Conservation (phyloP, 2,329 filamentous ascomycete species). For the Gaeumannomyces tritici region DNA sequence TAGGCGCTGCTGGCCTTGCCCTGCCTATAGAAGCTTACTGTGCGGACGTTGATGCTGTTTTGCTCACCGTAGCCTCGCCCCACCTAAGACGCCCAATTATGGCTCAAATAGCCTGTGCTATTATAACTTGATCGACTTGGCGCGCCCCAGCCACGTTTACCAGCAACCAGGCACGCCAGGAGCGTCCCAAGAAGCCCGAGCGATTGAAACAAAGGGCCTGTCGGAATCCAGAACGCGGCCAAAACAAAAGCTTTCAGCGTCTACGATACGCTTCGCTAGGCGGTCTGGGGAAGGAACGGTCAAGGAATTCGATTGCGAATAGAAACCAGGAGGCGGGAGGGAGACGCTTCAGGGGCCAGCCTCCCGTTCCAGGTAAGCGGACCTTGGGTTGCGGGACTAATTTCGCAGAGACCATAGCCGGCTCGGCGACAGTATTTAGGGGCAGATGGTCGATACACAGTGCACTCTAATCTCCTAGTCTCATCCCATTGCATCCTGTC, state of each 20-base stretch:
- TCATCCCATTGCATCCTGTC: too few species aligned
- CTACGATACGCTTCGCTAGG: background rate
- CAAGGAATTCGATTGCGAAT: background rate
- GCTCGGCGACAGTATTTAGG: background rate
- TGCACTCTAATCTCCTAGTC: too few species aligned
- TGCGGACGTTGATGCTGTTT: background rate
- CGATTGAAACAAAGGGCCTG: background rate
- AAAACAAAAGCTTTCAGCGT: too few species aligned
- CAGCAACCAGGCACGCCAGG: background rate
- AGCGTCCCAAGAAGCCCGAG: too few species aligned
- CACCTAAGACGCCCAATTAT: background rate
- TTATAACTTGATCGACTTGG: background rate
- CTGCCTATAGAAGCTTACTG: background rate
- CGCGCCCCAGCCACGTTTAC: background rate
- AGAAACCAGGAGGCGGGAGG: background rate
- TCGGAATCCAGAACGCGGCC: background rate
- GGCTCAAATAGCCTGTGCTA: background rate
- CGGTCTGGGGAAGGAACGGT: background rate
- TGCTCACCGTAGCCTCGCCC: background rate
- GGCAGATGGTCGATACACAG: too few species aligned
- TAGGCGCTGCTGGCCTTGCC: too few species aligned
- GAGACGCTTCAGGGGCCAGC: background rate
- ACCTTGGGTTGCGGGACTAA: background rate
- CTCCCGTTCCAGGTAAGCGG: background rate
- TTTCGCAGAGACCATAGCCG: background rate